Conservation (phyloP, 1,139 yeast species). For the Pichia sp. region DNA sequence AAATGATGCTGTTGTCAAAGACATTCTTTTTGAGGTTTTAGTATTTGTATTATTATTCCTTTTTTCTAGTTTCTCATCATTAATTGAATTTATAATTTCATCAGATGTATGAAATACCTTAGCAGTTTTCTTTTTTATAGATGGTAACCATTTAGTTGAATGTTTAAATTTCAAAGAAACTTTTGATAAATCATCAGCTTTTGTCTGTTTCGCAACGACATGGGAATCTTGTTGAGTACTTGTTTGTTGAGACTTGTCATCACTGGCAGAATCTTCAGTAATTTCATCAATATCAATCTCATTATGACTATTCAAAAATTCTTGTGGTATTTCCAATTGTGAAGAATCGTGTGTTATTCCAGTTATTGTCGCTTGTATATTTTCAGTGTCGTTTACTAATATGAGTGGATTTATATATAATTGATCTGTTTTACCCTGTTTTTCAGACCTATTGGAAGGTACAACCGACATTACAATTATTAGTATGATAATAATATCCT, state of each 20-base stretch:
- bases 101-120: neutral
- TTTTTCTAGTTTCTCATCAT: too few relatives aligned
- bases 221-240: too few relatives aligned
- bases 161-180: slow-evolving; percentile 4
- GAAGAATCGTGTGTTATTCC: neutral
- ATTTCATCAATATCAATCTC: neutral
- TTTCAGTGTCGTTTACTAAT: too few relatives aligned
- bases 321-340: neutral
- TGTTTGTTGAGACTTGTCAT: too few relatives aligned
- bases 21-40: slow-evolving; percentile 11
- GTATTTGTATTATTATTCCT: neutral
- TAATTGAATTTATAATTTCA: too few relatives aligned
- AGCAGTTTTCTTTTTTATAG: slow-evolving; percentile 1
- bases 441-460: too few relatives aligned
- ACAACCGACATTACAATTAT: too few relatives aligned
- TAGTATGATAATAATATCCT: too few relatives aligned
- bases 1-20: slow-evolving; percentile 9
- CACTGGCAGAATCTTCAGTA: neutral
- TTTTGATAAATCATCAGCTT: neutral
- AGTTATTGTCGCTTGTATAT: neutral
- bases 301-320: neutral
- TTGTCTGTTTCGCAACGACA: neutral
- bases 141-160: slow-evolving; percentile 10
- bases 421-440: too few relatives aligned
- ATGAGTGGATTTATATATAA: too few relatives aligned